Evolutionary conservation across 225 moss, liverwort and hornwort genomes (phyloP), one percentile per base, ranked within the genome.

Genomic region (Marchantia paleacea): DNA sequence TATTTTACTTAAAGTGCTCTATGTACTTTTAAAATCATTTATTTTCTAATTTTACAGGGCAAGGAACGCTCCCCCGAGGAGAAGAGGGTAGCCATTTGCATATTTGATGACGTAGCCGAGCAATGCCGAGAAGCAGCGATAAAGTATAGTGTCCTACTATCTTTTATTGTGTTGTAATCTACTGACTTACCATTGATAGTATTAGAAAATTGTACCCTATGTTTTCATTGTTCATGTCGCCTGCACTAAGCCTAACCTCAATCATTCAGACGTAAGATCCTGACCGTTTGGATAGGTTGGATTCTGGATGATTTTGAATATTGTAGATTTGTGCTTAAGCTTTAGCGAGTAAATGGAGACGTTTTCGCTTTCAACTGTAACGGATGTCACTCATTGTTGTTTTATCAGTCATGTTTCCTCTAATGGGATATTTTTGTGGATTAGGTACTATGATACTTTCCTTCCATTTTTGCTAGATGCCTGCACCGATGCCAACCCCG

Each of bases 81-180:
- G 83, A 94, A 91, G 76, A 88, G 99, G 84, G 99, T 99, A 10
- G 95, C 95, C 55, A 99, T 99, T 69, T 99, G 99, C 88, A 92
- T 99, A 78, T 99, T 99, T 84, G 99, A 99, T 75, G 99, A 99
- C 85, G 89, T 95, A 24, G 95, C 99, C 19, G 99, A 99, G 90
- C 99, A 99, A 87, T 95, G 95, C 82, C 89, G 91, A 80, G 91
- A 94, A 80, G 88, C 90, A 64, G 95, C 95, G 71, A 89, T 99
- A 50, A 99, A 99, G 99, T 99, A 30, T 26, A 57, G 19, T 69
- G 18, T 10, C n/a, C 12, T 50, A 10, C 50, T 51, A 11, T 24
- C 7, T 71, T 0, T 26, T 66, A 28, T 6, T 14, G 25, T 66
- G 13, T 29, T 66, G 66, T 29, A 26, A 12, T 64, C 6, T 2